Evolutionary conservation across 208 protist genomes (phyloP).

Genomic region (Porcisia deanei): DNA sequence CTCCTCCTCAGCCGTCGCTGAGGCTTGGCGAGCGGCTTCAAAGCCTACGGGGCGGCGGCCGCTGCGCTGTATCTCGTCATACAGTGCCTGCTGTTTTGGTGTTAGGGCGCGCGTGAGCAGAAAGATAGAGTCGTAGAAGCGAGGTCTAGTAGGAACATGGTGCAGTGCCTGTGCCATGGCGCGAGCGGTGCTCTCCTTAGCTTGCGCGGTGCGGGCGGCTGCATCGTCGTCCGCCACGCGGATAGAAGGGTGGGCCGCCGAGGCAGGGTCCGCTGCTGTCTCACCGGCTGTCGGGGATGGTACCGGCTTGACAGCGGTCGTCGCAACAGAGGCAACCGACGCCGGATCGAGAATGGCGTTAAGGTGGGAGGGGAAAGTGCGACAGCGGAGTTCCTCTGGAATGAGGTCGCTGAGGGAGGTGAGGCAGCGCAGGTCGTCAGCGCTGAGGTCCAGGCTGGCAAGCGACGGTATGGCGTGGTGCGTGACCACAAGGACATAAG

Average conservation of each 20-base stretch:
- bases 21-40: not conserved
- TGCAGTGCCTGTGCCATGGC: not conserved
- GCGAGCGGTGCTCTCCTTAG: not conserved
- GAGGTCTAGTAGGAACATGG: not conserved
- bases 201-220: not conserved
- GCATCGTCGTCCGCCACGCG: constrained; percentile 19
- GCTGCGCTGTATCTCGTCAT: constrained; percentile 25
- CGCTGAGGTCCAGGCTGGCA: constrained; percentile 25
- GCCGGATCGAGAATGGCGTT: constrained; percentile 39
- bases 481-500: constrained; percentile 65
- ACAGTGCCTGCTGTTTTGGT: constrained; percentile 34
- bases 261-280: constrained; percentile 4
- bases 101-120: constrained; percentile 58
- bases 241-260: constrained; percentile 10
- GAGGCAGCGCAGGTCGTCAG: constrained; percentile 35
- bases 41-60: not conserved
- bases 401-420: constrained; percentile 41
- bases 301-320: not conserved
- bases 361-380: constrained; percentile 70
- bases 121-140: constrained; percentile 63
- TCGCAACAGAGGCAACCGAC: not conserved
- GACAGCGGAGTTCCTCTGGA: constrained; percentile 42
- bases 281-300: not conserved
- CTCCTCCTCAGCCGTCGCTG: not conserved
- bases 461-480: constrained; percentile 47